Base-by-base conservation (phyloP, 2,329 filamentous ascomycete genomes). In the Ophiosphaerella korrae region DNA sequence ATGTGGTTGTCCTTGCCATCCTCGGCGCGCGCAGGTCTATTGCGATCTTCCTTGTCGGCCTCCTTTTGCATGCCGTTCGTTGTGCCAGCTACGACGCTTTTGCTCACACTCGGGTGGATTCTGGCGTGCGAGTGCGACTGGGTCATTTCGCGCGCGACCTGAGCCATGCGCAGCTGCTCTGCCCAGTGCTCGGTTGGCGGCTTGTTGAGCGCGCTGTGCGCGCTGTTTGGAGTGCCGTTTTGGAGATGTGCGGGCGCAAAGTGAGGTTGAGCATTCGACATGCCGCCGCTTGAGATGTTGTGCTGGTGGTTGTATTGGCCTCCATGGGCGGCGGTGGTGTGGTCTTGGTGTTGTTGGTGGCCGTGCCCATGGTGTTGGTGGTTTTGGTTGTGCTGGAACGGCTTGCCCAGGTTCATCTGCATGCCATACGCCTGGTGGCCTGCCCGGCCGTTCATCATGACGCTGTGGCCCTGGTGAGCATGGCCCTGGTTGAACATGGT, bases 81-180 rank as follows among this genome's bases (percentile, higher is more conserved):
- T 58, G 76, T 74, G 21, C 81, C 76, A 26, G 81, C 77, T 23
- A 84, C 78, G 2, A 88, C 84, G 41, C 83, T 87, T 70, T 86
- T 82, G 66, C 90, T 89, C 66, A 89, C 84, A 52, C 80, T 82
- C 2, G 88, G 87, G 68, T 88, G 87, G 21, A 85, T 82, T 57
- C 88, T 78, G 12, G 88, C 89, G 72, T 93, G 92, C 73, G 94
- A 81, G 81, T 90, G 78, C 71, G 83, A 82, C 82, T 88, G 75
- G 80, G 86, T 77, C 79, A 86, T 78, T 83, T 90, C 66, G 48
- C 83, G 78, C 38, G 90, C 85, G 56, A 91, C 88, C 60, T 92
- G 89, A 57, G 87, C 88, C 66, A 92, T 78, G 55, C 89, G 86
- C 58, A 96, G 76, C 76, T 99, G 94, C 69, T 94, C 88, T 58